Conservation (phyloP, 495 filamentous ascomycete species). For the Talaromyces ruber region DNA sequence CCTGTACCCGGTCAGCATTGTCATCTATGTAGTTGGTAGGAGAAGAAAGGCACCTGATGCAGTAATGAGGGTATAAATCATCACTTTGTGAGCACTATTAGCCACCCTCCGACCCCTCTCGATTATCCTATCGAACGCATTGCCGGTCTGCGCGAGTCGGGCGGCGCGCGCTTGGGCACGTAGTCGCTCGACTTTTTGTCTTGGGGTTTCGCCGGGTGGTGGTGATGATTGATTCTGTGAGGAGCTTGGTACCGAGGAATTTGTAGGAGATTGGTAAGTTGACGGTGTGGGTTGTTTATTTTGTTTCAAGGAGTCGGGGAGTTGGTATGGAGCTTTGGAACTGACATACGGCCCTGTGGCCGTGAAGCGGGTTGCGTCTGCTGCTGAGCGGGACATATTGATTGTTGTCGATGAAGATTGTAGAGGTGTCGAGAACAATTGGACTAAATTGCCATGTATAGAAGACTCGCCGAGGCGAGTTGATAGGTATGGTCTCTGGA, state of each 20-base stretch:
- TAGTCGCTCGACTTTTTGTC: slow-evolving; percentile 81
- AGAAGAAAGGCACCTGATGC: slow-evolving; percentile 58
- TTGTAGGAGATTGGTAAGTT: not conserved
- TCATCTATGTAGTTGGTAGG: not conserved
- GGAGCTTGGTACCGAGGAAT: not conserved
- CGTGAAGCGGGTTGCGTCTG: slow-evolving; percentile 93
- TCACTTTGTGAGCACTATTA: slow-evolving; percentile 73
- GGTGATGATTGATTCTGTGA: not conserved
- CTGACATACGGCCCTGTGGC: slow-evolving; percentile 81
- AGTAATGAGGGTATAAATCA: slow-evolving; percentile 65
- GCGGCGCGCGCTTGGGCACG: slow-evolving; percentile 69
- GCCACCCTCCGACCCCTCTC: slow-evolving; percentile 62
- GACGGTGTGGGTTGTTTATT: slow-evolving; percentile 12
- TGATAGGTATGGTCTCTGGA: slow-evolving; percentile 9
- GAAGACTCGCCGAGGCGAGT: not conserved
- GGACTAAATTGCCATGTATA: not conserved
- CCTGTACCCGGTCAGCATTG: slow-evolving; percentile 23
- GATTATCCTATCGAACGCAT: slow-evolving; percentile 59
- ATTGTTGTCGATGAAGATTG: too few relatives aligned
- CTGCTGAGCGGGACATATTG: slow-evolving; percentile 75
- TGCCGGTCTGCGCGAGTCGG: slow-evolving; percentile 52
- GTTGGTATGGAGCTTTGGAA: slow-evolving; percentile 49
- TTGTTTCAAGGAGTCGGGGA: slow-evolving; percentile 24
- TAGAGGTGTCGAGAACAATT: not conserved
- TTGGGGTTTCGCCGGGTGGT: slow-evolving; percentile 59